These are phyloP conservation scores for Byssoonygena ceratinophila DNA, from an alignment of 2,329 filamentous ascomycete genomes.

Conservation along the genomic window DNA sequence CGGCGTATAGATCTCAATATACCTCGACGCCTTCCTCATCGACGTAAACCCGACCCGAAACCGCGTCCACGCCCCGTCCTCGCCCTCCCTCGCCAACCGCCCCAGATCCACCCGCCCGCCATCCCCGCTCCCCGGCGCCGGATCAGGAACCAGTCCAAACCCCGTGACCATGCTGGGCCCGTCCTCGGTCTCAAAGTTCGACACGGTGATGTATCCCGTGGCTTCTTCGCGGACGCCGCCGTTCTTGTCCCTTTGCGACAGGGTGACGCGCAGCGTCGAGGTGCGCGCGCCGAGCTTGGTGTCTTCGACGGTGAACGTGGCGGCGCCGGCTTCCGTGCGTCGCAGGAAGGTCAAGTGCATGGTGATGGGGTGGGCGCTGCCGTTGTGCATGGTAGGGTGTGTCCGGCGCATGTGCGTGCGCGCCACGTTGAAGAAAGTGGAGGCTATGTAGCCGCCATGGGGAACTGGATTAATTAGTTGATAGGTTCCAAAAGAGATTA, in stretches of 20 bases:
- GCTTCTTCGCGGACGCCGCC: slow-evolving; percentile 46
- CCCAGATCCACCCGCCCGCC: slow-evolving; percentile 21
- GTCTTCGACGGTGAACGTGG: slow-evolving; percentile 49
- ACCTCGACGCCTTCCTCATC: slow-evolving; percentile 41
- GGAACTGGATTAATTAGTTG: slow-evolving; percentile 43
- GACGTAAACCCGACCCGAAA: slow-evolving; percentile 23
- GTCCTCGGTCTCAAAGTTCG: slow-evolving; percentile 49
- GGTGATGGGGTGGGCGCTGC: slow-evolving; percentile 49
- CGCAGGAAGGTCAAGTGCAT: slow-evolving; percentile 57
- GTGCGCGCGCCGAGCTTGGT: slow-evolving; percentile 55
- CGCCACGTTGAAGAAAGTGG: slow-evolving; percentile 51
- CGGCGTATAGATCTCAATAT: slow-evolving; percentile 46
- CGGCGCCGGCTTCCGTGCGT: slow-evolving; percentile 50
- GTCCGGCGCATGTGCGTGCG: slow-evolving; percentile 51
- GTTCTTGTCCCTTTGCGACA: slow-evolving; percentile 35
- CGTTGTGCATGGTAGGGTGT: slow-evolving; percentile 40
- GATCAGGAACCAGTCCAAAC: slow-evolving; percentile 43
- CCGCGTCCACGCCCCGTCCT: slow-evolving; percentile 39
- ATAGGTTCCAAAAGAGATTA: neutral
- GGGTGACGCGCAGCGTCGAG: slow-evolving; percentile 52
- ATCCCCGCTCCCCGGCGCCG: slow-evolving; percentile 28
- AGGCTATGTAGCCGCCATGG: slow-evolving; percentile 59
- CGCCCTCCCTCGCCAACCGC: slow-evolving; percentile 34
- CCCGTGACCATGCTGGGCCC: slow-evolving; percentile 48
- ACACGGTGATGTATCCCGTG: slow-evolving; percentile 54